Base-by-base conservation (phyloP, 1,284 basidiomycete genomes). In the Marasmius fiardii region DNA sequence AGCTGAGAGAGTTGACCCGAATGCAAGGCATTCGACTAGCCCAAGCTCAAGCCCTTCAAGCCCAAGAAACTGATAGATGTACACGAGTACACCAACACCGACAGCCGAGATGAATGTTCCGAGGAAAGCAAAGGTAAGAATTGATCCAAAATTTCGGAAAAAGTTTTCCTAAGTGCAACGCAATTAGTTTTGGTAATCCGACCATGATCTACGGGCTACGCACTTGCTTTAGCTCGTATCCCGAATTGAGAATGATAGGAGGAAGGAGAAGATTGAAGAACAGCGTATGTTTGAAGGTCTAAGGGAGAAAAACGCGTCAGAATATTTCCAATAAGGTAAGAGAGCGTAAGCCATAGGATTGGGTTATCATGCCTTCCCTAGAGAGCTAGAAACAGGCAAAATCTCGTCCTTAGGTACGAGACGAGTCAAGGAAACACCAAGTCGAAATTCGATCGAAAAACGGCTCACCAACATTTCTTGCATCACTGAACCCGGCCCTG, bases 211-310 rank as follows among this genome's bases (percentile, higher is more conserved):
- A 14, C n/a, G 10, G 44, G 34, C 49, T 28, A 16, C 56, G 47
- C 60, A 88, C 93, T 78, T 98, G 95, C 68, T 96, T 95, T 53
- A 99, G 82, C 71, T 98, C 95, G 71, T 98, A 99, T 5, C 96
- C 96, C 5, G 94, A 98, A 68, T 97, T 96, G 43, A 99, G 78
- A 67, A 99, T 99, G 70, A 99, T 99, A 0, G 96, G 97, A 1
- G 97, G 97, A 2, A 99, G 83, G 10, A 99, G 79, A 10, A 98
- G 82, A 71, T 99, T 99, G 78, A 99, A 96, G 81, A 99, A 98
- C 55, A 99, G 80, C 2, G 95, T 98, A 68, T 97, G 94, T 71
- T 93, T 95, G 80, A 97, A 98, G 18, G 92, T 92, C 92, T 95
- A 64, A 6, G 55, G 37, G 51, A 26, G 47, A 35, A 59, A 31